Conservation (phyloP, 805 yeast genomes). For the Monosporozyma solicola region DNA sequence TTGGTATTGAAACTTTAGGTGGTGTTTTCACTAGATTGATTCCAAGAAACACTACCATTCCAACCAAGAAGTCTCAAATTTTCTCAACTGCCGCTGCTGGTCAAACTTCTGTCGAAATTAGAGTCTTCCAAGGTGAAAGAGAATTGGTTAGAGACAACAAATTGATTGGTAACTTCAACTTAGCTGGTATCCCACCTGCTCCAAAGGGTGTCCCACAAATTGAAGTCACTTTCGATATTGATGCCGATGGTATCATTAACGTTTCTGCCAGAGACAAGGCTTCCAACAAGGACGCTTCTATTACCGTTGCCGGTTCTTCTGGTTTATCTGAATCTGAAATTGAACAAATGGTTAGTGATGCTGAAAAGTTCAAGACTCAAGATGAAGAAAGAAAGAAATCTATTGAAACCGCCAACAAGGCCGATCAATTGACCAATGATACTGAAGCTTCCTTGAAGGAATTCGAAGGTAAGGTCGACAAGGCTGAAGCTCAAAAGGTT, state of each 20-base stretch:
- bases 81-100: constrained; percentile 96
- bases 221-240: constrained; percentile 88
- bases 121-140: constrained; percentile 99
- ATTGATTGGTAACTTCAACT: constrained; percentile 92
- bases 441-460: constrained; percentile 79
- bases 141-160: constrained; percentile 97
- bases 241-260: constrained; percentile 95
- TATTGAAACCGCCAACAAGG: constrained; percentile 70
- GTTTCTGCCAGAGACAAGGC: constrained; percentile 92
- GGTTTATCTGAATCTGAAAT: constrained; percentile 87
- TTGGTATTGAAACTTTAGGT: constrained; percentile 97
- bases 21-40: constrained; percentile 91
- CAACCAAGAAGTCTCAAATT: constrained; percentile 92
- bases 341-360: constrained; percentile 84
- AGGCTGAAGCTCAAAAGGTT: constrained; percentile 39
- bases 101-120: constrained; percentile 92
- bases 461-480: constrained; percentile 52
- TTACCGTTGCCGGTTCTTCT: constrained; percentile 93
- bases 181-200: constrained; percentile 82
- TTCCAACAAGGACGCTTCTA: constrained; percentile 86
- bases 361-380: constrained; percentile 79
- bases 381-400: constrained; percentile 82
- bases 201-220: constrained; percentile 82
- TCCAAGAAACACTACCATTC: constrained; percentile 89
- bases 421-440: constrained; percentile 74